Base-by-base conservation (phyloP, 176 grass and related monocot genomes). In the Oryza meridionalis region DNA sequence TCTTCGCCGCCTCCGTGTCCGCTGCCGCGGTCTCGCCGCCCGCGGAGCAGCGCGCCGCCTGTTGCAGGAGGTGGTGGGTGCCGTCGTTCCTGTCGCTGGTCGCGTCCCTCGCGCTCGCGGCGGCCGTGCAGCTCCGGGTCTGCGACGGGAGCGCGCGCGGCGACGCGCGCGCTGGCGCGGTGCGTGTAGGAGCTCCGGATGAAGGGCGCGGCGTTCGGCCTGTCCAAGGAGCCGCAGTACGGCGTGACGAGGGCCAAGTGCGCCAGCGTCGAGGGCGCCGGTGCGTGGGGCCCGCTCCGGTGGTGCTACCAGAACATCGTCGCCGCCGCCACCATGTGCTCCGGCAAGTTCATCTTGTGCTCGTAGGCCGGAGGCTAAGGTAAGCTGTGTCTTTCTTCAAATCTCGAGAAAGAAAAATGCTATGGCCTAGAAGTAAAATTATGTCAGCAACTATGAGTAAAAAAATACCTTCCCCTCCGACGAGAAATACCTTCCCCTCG, bases 171-270 rank as follows among this genome's bases (percentile, higher is more conserved):
- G 13, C 92, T 98, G 10, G 69, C 91, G 71, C 81, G 89, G 78
- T 86, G 74, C 77, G 86, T 95, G 73, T 91, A 91, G 91, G 96
- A 94, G 92, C 87, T 82, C 47, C 89, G 92, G 21, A 45, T 94
- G 89, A 97, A 92, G 87, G 90, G 94, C 76, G 79, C 85, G 0
- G 85, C 85, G 26, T 97, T 92, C 83, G 92, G 92, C 74, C 88
- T 97, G 75, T 92, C 90, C 77, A 97, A 90, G 92, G 94, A 97
- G 85, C 90, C 92, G 78, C 90, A 92, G 75, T 85, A 37, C 69
- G 88, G 84, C 40, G 87, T 87, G 66, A 92, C 87, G 27, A 78
- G 90, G 83, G 85, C 89, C 77, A 94, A 92, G 84, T 91, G 92
- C 86, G 83, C 94, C 24, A 97, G 92, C 76, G 88, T 97, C 17